These are phyloP conservation scores for Gloeostereum incarnatum DNA, from an alignment of 768 basidiomycete genomes.

Conservation along the genomic window DNA sequence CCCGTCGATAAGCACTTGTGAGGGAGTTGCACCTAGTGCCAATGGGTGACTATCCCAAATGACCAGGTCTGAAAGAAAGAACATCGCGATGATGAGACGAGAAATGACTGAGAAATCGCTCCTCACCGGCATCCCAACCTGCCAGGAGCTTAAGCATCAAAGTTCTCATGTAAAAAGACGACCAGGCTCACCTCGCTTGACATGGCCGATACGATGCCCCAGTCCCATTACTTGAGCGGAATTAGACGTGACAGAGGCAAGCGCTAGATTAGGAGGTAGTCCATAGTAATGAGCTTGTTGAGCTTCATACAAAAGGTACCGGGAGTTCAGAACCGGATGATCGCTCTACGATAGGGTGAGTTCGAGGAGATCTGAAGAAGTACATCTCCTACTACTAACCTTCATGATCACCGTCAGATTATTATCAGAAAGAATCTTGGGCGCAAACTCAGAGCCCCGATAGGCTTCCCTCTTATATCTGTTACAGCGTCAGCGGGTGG, in stretches of 20 bases:
- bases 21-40: constrained; percentile 76
- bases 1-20: constrained; percentile 87
- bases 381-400: constrained; percentile 23
- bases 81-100: not conserved
- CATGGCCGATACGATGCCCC: constrained; percentile 73
- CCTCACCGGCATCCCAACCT: constrained; percentile 71
- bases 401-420: constrained; percentile 71
- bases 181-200: constrained; percentile 43
- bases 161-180: not conserved
- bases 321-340: constrained; percentile 56
- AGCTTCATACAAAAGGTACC: constrained; percentile 76
- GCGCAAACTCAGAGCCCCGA: constrained; percentile 71
- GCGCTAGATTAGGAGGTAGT: constrained; percentile 56
- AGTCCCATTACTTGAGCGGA: constrained; percentile 55
- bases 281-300: constrained; percentile 81
- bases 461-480: constrained; percentile 81
- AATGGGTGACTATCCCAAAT: constrained; percentile 84
- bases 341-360: constrained; percentile 37
- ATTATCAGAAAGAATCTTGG: constrained; percentile 60
- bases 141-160: constrained; percentile 1
- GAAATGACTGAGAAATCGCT: not conserved
- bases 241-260: constrained; percentile 66
- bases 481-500: not conserved
- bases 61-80: constrained; percentile 46
- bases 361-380: not conserved